Percentiles rank a stretch among this genome's conserved stretches.
Evolutionary conservation across 495 filamentous ascomycete species (phyloP).

Genomic region (Trichoderma virens): DNA sequence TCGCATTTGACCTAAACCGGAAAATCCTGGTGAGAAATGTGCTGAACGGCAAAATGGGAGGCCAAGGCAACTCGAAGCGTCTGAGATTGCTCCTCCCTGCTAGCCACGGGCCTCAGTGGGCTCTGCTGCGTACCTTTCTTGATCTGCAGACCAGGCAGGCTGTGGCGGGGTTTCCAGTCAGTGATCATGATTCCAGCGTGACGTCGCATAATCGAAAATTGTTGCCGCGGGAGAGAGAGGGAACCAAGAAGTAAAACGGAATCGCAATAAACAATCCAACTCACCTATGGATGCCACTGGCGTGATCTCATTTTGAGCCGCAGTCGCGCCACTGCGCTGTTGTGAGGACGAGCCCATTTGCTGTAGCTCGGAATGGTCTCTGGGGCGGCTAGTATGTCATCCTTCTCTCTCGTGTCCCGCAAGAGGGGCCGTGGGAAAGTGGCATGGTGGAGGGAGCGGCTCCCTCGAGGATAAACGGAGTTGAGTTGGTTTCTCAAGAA

Average conservation of each 20-base stretch:
- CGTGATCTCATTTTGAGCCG: neutral
- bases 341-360: neutral
- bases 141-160: constrained; percentile 10
- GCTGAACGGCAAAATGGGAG: neutral
- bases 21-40: neutral
- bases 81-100: neutral
- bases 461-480: neutral
- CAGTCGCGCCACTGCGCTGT: constrained; percentile 6
- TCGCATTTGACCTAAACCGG: constrained; percentile 3
- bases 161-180: neutral
- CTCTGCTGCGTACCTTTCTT: constrained; percentile 5
- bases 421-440: neutral
- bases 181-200: neutral
- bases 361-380: neutral
- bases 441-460: neutral
- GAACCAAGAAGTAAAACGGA: neutral
- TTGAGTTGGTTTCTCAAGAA: neutral
- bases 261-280: no score
- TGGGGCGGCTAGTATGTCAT: neutral
- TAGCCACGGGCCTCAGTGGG: neutral
- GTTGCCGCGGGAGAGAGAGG: neutral
- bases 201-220: neutral
- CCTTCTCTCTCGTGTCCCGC: neutral
- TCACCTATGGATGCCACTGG: neutral
- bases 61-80: neutral